These are phyloP conservation scores for Terfezia boudieri DNA, from an alignment of 495 filamentous ascomycete genomes.

Conservation along the genomic window DNA sequence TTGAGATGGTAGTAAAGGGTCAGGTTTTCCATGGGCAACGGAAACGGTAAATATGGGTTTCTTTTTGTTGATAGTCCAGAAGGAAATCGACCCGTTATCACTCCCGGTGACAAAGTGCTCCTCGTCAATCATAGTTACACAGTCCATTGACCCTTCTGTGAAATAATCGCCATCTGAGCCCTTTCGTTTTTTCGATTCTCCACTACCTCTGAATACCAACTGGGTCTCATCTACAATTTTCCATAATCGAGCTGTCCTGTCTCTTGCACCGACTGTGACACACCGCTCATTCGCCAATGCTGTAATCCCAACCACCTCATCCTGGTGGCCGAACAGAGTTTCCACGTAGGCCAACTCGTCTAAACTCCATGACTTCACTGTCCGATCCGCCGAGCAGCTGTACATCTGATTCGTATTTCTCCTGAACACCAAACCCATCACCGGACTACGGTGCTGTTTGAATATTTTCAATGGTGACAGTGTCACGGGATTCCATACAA, in stretches of 20 bases:
- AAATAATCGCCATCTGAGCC: conserved; percentile 5
- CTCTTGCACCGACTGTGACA: conserved; percentile 68
- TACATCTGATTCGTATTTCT: conserved; percentile 81
- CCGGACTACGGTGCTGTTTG: conserved; percentile 70
- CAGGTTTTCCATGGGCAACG: conserved; percentile 64
- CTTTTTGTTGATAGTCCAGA: conserved; percentile 90
- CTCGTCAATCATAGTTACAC: conserved; percentile 70
- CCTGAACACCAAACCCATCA: conserved; percentile 66
- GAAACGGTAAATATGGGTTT: conserved; percentile 67
- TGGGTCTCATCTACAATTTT: conserved; percentile 92
- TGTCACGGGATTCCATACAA: conserved; percentile 64
- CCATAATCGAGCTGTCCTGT: conserved; percentile 87
- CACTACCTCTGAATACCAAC: conserved; percentile 67
- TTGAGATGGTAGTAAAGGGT: conserved; percentile 37
- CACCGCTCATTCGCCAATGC: conserved; percentile 71
- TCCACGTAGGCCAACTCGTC: conserved; percentile 76
- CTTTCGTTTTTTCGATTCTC: conserved; percentile 30
- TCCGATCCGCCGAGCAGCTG: conserved; percentile 68
- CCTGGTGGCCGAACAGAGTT: conserved; percentile 89
- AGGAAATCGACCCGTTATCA: conserved; percentile 58
- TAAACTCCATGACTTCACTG: conserved; percentile 71
- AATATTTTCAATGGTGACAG: conserved; percentile 64
- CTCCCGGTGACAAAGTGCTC: conserved; percentile 79
- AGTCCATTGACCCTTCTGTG: conserved; percentile 71
- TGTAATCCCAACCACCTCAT: conserved; percentile 60